Evolutionary conservation across 108 stramenopile genomes (phyloP), one percentile per base, ranked within the genome.

Genomic region (Cyclostephanos invisitatus): DNA sequence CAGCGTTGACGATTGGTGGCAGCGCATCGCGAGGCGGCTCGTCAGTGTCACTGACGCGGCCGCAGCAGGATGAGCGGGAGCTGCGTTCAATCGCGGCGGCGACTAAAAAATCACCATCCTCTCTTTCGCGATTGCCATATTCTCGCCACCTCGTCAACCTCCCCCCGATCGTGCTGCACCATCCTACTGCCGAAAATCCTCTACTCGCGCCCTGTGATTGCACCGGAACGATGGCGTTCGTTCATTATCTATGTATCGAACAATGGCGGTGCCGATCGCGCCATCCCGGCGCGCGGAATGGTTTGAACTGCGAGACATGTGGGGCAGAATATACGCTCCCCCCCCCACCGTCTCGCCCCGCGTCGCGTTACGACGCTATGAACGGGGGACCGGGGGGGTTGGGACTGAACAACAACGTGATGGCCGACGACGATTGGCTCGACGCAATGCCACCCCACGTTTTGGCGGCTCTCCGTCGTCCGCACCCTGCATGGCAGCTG

Each of bases 401-500:
- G 29, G 56, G 56, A 57, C 56, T 27, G 4, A 57, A 67, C 58
- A 55, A 55, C 11, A 69, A 70, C 35, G 38, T 73, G n/a, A 69
- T 77, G 48, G 78, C 44, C 1, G 87, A 87, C 32, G 90, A 91
- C 29, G 91, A 91, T 75, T 92, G 95, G 91, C 66, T 93, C 49
- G 91, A 91, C 53, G 90, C 90, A 17, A 96, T 96, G 95, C 95
- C 95, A 12, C 90, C 92, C 17, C 95, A 96, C 78, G 95, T 96
- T 29, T 63, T 96, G 53, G 87, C 86, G 38, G 95, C 95, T 1
- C 67, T 96, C 6, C 77, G 92, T 15, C 72, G 87, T 57, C 95
- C 95, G 10, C 95, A 92, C 51, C 67, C 84, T n/a, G 84, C 85
- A 58, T 96, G 95, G 95, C 89, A 87, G 69, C 70, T 96, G 20